Base-by-base conservation (phyloP, 2,329 filamentous ascomycete genomes). In the Trichoderma sp. region DNA sequence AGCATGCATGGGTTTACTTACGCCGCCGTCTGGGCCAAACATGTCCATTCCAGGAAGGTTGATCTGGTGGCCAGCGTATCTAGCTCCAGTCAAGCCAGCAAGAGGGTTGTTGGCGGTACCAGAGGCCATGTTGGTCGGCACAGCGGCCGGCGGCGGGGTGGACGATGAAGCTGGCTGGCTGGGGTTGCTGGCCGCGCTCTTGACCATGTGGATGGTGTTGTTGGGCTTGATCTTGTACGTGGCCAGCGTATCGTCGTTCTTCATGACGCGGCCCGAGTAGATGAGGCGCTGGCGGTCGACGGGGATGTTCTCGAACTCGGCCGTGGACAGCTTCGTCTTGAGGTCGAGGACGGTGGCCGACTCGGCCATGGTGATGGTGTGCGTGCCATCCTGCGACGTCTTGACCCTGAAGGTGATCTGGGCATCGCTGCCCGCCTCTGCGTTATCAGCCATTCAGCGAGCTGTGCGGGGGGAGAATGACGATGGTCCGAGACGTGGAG, bases 401-500 rank as follows among this genome's bases (percentile, higher is more conserved):
- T 98, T 99, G 81, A 99, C 90, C 83, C 94, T 96, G 88, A 99
- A 98, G 79, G 92, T 97, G 82, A 99, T 83, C 76, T 94, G 90
- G 76, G 90, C 83, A 77, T 94, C 92, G 75, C 88, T 86, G 76
- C 83, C 78, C 73, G 84, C 79, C 70, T 87, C 85, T 74, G 83
- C 79, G 77, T 86, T 87, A 79, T 92, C 90, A 77, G 90, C 86
- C 90, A 92, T 92, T 73, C 71, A 75, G 77, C 46, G 54, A 30
- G 56, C 39, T 24, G 32, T 52, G 46, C 46, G 68, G 46, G 68
- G 56, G 32, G 66, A 54, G 49, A 46, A 43, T 24, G 59, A 46
- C n/a, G 66, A 30, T 65, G 32, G 18, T 5, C n/a, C 56, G 24
- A 51, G 39, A 21, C 6, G 26, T 43, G 7, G 59, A n/a, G 59